phyloP scores from a whole-genome alignment of 2,329 filamentous ascomycete species.

The Hirsutella thompsonii region DNA sequence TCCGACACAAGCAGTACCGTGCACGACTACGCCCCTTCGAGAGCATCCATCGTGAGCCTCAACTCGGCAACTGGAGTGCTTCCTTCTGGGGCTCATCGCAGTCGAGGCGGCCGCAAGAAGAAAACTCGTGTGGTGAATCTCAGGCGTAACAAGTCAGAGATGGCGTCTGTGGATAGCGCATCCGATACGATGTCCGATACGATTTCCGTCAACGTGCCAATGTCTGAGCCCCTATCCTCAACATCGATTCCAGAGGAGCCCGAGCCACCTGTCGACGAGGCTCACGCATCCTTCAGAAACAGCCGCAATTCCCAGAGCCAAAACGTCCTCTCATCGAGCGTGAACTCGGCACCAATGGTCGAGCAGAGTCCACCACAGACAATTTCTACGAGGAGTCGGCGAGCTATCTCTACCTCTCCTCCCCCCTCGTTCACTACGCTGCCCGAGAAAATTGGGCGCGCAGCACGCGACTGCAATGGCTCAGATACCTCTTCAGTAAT shows the following conservation, averaged over 20 bases:
- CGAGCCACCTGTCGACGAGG: slow-evolving; percentile 29
- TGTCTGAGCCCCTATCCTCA: slow-evolving; percentile 47
- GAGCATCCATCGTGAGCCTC: slow-evolving; percentile 53
- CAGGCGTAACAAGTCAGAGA: slow-evolving; percentile 45
- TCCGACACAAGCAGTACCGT: slow-evolving; percentile 55
- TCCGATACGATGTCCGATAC: slow-evolving; percentile 36
- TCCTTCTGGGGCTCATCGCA: slow-evolving; percentile 49
- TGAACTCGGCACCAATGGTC: slow-evolving; percentile 12
- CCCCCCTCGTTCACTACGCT: neutral
- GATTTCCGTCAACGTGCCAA: slow-evolving; percentile 42
- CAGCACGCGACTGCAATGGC: slow-evolving; percentile 5
- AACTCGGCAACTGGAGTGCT: slow-evolving; percentile 49
- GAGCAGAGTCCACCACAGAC: slow-evolving; percentile 11
- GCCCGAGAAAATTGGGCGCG: slow-evolving; percentile 9
- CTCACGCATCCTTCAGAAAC: slow-evolving; percentile 19
- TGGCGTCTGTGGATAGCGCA: slow-evolving; percentile 37
- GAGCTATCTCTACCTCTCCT: slow-evolving; percentile 7
- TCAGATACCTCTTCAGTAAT: slow-evolving; percentile 46
- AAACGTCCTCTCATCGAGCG: slow-evolving; percentile 7
- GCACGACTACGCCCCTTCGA: slow-evolving; percentile 50
- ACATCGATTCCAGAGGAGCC: slow-evolving; percentile 47
- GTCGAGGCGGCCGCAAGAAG: slow-evolving; percentile 57
- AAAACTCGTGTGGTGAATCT: slow-evolving; percentile 77
- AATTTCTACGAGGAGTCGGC: slow-evolving; percentile 10
- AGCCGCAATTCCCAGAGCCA: slow-evolving; percentile 24